Base-by-base conservation (phyloP, 1,284 basidiomycete genomes). In the Inonotus obliquus region DNA sequence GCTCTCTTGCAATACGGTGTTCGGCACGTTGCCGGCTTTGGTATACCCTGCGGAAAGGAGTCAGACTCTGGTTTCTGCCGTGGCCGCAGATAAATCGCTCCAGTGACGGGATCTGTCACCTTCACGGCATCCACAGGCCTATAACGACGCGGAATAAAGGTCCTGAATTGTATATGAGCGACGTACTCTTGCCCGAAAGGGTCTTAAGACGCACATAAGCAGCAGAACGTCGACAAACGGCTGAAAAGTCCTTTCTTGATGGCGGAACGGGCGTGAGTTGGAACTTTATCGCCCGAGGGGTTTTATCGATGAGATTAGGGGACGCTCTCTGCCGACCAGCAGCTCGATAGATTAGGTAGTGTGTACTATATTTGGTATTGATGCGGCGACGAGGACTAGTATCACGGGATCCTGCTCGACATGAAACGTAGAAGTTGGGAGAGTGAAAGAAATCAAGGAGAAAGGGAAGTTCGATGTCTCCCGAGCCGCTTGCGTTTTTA, bases 71-170 rank as follows among this genome's bases (percentile, higher is more conserved):
- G 54, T 35, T 44, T 45, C 23, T 44, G 45, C 14, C 47, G 44
- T 35, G 27, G 37, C n/a, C 59, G 60, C n/a, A 49, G 41, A 45
- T 44, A 51, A 7, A n/a, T 57, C 3, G 60, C 60, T 17, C 60
- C 60, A 39, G 60, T 61, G 27, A 37, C 35, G 27, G 60, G 60
- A 57, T 61, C 60, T 19, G 47, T 52, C 25, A 53, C 32, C 19
- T 25, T 44, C 17, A 54, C 52, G 10, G 27, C 29, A 13, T 60
- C 59, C 45, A 48, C 19, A 19, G 59, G 59, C 9, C 23, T 39
- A 35, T 60, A 52, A 29, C 59, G 54, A 35, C 23, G 52, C 23
- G 59, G 59, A 27, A 52, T 52, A 48, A 48, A 54, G 38, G 54
- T 48, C 47, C 56, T 58, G 25, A 19, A 38, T 10, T 7, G 23